phyloP scores from a whole-genome alignment of 208 protist genomes.

The Acanthamoeba culbertsoni region DNA sequence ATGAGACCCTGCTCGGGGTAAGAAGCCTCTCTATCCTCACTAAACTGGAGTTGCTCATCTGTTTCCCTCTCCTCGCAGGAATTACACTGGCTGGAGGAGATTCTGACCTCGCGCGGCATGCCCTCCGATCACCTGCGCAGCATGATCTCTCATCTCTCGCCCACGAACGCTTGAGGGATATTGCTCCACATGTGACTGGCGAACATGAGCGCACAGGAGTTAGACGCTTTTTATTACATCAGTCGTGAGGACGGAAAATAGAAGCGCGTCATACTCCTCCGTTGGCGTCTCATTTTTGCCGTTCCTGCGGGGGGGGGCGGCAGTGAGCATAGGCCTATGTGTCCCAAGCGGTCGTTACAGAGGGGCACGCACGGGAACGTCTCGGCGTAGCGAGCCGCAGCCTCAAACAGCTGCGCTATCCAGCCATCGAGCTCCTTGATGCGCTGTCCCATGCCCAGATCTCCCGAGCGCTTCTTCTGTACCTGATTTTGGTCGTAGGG shows the following conservation, averaged over 20 bases:
- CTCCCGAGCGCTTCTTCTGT: not conserved
- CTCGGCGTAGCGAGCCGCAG: not conserved
- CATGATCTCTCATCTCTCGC: not conserved
- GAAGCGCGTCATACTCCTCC: not conserved
- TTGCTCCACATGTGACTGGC: too few species aligned
- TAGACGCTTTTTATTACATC: too few species aligned
- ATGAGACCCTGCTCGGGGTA: conserved; percentile 4
- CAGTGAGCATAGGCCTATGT: not conserved
- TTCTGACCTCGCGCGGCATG: not conserved
- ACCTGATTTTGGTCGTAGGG: not conserved
- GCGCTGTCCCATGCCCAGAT: not conserved
- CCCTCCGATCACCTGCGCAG: not conserved
- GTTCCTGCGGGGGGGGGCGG: not conserved
- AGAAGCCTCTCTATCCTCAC: not conserved
- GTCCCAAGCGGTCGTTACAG: not conserved
- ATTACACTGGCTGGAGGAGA: not conserved
- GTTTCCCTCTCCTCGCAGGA: too few species aligned
- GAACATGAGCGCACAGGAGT: too few species aligned
- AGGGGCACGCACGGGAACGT: not conserved
- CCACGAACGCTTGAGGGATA: not conserved
- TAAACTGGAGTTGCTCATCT: not conserved
- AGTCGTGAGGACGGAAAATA: not conserved
- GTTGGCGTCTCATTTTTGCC: not conserved
- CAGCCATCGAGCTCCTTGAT: not conserved
- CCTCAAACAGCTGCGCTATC: not conserved